phyloP scores from a whole-genome alignment of 805 yeast genomes.

The Kregervanrija delftensis region DNA sequence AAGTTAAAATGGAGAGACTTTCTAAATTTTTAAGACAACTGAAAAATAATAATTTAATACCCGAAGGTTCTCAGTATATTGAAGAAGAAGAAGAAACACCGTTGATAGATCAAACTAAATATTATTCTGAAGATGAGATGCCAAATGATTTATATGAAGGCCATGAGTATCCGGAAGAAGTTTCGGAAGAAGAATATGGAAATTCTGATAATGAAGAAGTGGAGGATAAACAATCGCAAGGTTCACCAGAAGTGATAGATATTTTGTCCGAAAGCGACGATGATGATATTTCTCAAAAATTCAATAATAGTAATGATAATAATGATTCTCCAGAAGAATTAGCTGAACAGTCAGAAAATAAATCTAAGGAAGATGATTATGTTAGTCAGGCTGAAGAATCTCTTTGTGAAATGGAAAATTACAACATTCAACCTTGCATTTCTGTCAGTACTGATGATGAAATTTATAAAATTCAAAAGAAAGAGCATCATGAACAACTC shows the following conservation, averaged over 20 bases:
- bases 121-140: background rate
- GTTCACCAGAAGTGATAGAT: constrained; percentile 1
- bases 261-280: constrained; percentile 7
- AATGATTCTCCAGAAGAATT: too few relatives aligned
- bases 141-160: background rate
- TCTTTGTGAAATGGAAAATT: too few relatives aligned
- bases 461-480: too few relatives aligned
- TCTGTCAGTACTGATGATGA: too few relatives aligned
- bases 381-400: too few relatives aligned
- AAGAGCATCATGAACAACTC: too few relatives aligned
- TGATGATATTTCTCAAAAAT: too few relatives aligned
- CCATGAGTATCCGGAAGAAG: constrained; percentile 8
- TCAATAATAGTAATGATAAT: too few relatives aligned
- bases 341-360: background rate
- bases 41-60: background rate
- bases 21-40: constrained; percentile 10
- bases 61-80: background rate
- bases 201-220: background rate
- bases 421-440: too few relatives aligned
- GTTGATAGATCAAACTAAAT: constrained; percentile 10
- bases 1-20: constrained; percentile 15
- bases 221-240: background rate
- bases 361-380: constrained; percentile 4
- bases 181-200: constrained; percentile 5
- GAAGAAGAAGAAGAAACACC: constrained; percentile 16